Conservation (phyloP, 345 rosid species). For the Ailanthus altissimus region DNA sequence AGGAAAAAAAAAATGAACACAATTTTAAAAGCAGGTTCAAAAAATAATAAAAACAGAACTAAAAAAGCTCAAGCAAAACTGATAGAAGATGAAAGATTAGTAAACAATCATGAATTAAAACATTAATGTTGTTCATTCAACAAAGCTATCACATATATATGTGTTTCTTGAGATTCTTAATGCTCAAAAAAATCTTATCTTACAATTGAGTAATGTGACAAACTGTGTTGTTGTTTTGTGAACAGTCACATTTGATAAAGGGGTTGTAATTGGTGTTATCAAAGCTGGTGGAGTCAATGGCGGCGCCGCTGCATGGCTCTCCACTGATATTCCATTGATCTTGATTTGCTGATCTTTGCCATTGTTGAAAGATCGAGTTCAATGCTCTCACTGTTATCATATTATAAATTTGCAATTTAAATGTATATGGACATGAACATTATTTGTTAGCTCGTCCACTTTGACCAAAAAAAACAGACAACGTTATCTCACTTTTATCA, state of each 20-base stretch:
- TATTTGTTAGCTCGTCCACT: too few species aligned
- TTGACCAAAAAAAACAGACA: too few species aligned
- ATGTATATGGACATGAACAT: background rate
- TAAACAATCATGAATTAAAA: background rate
- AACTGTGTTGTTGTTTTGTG: slow-evolving; percentile 29
- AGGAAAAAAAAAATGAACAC: too few species aligned
- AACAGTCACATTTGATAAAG: slow-evolving; percentile 51
- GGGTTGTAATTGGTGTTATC: slow-evolving; percentile 25
- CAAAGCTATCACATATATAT: too few species aligned
- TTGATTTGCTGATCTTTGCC: slow-evolving; percentile 33
- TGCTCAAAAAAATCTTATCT: background rate
- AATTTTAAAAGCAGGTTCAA: too few species aligned
- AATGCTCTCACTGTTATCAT: slow-evolving; percentile 33
- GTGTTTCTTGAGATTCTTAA: too few species aligned
- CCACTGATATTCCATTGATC: slow-evolving; percentile 49
- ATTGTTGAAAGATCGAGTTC: slow-evolving; percentile 46
- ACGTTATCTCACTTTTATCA: too few species aligned
- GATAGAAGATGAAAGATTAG: too few species aligned
- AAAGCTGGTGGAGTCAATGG: slow-evolving; percentile 28
- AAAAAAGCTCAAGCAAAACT: too few species aligned
- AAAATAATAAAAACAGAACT: too few species aligned
- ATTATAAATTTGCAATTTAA: background rate
- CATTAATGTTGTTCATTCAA: too few species aligned
- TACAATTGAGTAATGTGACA: slow-evolving; percentile 50
- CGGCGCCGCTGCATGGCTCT: slow-evolving; percentile 49